Conservation (phyloP, 106 monocot species). For the Dioscorea alata region DNA sequence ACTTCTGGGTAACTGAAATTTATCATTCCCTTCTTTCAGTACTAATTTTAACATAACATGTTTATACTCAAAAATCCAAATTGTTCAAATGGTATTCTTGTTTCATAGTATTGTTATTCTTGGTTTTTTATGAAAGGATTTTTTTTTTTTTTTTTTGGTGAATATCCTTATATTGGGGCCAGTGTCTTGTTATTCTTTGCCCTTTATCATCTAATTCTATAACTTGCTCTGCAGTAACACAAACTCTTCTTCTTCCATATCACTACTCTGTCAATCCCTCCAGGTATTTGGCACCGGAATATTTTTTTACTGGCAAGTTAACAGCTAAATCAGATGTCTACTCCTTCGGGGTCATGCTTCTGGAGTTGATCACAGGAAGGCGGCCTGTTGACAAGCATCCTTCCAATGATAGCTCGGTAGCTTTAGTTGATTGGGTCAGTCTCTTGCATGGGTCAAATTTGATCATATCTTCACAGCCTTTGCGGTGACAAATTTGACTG, state of each 20-base stretch:
- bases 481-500: not conserved
- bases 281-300: slow-evolving; percentile 58
- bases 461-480: not conserved
- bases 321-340: slow-evolving; percentile 58
- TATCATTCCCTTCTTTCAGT: no score
- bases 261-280: not conserved
- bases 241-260: no score
- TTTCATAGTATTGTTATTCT: no score
- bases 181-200: no score
- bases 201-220: no score
- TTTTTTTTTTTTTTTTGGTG: no score
- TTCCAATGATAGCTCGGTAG: slow-evolving; percentile 49
- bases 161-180: no score
- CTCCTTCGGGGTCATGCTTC: slow-evolving; percentile 54
- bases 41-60: no score
- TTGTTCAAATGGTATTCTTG: no score
- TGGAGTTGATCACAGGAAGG: slow-evolving; percentile 48
- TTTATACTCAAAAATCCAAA: no score
- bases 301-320: slow-evolving; percentile 51
- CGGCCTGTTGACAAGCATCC: slow-evolving; percentile 28
- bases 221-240: no score
- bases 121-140: no score
- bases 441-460: not conserved
- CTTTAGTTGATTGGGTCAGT: slow-evolving; percentile 57
- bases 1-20: slow-evolving; percentile 42